A percentile compares a stretch with the other conserved stretches of the same genome.
Conservation (phyloP, 2,329 filamentous ascomycete genomes). For the Lachnellula cervina region DNA sequence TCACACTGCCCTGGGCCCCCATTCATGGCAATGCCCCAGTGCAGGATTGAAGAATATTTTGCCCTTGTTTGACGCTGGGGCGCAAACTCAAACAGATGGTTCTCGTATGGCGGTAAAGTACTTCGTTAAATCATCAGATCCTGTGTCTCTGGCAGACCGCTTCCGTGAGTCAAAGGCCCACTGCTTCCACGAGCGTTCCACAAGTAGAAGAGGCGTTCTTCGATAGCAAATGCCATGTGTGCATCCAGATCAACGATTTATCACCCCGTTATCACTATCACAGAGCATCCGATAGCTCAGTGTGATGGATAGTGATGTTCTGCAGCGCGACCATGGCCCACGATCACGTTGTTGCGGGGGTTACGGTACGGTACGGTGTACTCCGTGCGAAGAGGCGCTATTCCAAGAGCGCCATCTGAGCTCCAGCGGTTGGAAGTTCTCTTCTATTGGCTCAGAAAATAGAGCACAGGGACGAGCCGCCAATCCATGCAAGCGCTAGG, state of each 20-base stretch:
- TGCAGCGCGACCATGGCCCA: not conserved
- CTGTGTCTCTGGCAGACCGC: not conserved
- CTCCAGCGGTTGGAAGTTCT: not conserved
- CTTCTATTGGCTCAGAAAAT: not conserved
- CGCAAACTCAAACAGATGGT: not conserved
- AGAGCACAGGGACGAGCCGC: not conserved
- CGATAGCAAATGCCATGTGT: not conserved
- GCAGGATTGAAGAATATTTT: not conserved
- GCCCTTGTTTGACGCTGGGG: not conserved
- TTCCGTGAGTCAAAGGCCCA: not conserved
- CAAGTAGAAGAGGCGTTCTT: not conserved
- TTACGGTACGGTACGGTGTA: too few species aligned
- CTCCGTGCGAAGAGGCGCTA: not conserved
- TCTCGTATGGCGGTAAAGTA: too few species aligned
- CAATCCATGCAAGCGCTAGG: not conserved
- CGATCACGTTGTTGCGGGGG: not conserved
- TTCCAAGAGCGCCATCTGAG: not conserved
- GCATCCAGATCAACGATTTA: not conserved
- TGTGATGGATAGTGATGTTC: slow-evolving; percentile 1
- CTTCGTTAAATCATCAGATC: not conserved
- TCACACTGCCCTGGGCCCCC: not conserved
- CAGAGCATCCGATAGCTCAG: not conserved
- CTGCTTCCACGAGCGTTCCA: not conserved
- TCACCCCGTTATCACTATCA: not conserved
- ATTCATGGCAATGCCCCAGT: not conserved